Conservation (phyloP, 1,284 basidiomycete genomes). For the Marasmius sp. region DNA sequence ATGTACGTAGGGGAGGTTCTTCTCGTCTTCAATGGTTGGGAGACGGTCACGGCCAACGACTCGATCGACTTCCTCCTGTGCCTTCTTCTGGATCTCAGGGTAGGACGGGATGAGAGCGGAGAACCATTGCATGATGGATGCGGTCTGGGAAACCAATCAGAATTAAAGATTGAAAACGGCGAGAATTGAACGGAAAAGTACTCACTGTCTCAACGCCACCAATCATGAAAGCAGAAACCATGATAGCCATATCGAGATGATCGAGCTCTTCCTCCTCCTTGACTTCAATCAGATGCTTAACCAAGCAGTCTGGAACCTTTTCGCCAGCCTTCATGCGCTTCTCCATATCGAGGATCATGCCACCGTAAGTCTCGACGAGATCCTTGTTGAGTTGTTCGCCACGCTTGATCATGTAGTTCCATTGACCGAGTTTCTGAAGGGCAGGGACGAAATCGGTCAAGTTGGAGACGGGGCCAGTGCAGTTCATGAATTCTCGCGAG, state of each 20-base stretch:
- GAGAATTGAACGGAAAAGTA: not conserved
- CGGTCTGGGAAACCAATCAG: slow-evolving; percentile 22
- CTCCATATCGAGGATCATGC: slow-evolving; percentile 28
- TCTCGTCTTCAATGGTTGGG: slow-evolving; percentile 32
- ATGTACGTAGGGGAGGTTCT: slow-evolving; percentile 33
- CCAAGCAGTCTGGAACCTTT: slow-evolving; percentile 31
- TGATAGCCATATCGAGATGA: slow-evolving; percentile 36
- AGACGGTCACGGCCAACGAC: slow-evolving; percentile 33
- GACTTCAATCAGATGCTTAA: slow-evolving; percentile 34
- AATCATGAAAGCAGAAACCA: slow-evolving; percentile 38
- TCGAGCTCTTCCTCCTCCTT: slow-evolving; percentile 37
- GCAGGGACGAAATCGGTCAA: slow-evolving; percentile 37
- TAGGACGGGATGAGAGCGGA: slow-evolving; percentile 31
- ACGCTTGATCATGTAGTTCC: slow-evolving; percentile 27
- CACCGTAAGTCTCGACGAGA: slow-evolving; percentile 32
- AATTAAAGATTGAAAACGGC: not conserved
- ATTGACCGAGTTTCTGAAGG: slow-evolving; percentile 34
- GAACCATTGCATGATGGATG: slow-evolving; percentile 38
- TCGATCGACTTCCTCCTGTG: slow-evolving; percentile 31
- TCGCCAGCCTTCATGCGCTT: slow-evolving; percentile 20
- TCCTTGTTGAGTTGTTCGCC: slow-evolving; percentile 31
- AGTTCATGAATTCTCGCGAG: slow-evolving; percentile 37
- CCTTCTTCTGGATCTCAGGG: slow-evolving; percentile 28
- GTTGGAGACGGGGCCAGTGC: slow-evolving; percentile 38
- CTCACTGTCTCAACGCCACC: slow-evolving; percentile 42